Evolutionary conservation across 164 flowering plant genomes (phyloP), one percentile per base, ranked within the genome.

Genomic region (Santalum album): DNA sequence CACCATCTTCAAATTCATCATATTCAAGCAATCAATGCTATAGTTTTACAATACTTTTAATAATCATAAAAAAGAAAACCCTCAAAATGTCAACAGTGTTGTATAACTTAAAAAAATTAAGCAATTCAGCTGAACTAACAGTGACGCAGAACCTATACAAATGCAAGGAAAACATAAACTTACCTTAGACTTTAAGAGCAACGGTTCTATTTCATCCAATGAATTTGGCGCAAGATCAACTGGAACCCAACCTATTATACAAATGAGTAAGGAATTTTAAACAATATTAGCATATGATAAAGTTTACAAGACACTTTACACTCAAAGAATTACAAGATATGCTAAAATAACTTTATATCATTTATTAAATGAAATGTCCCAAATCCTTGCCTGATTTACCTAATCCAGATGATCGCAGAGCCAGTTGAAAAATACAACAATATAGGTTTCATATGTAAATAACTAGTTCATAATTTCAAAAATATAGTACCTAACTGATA

Each of bases 191-290:
- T 68, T 70, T 55, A 65, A 62, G 49, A 90, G 82, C 54, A 79
- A 57, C 40, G 76, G 61, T 15, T 69, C 67, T 55, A 90, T 76
- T 53, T 80, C 83, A 24, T 72, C 66, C 67, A 83, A 23, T 26
- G 94, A 69, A 16, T 34, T 39, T 58, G 94, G 90, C 56, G 94
- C 96, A 66, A 87, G 69, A 67, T 78, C 96, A 72, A 83, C 65
- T 53, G 96, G 97, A 53, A 51, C 34, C 96, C 87, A 87, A 69
- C 82, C 97, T 90, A 57, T 55, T 63, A 67, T 53, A 15, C 20
- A 39, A 56, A 17, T 42, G 21, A 17, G 6, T 6, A 42, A 42
- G 4, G 20, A 18, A n/a, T n/a, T n/a, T n/a, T n/a, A n/a, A n/a
- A n/a, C n/a, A n/a, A n/a, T n/a, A n/a, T n/a, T n/a, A n/a, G n/a